Evolutionary conservation across 208 protist species (phyloP).

Genomic region (Wallacemonas collosoma): DNA sequence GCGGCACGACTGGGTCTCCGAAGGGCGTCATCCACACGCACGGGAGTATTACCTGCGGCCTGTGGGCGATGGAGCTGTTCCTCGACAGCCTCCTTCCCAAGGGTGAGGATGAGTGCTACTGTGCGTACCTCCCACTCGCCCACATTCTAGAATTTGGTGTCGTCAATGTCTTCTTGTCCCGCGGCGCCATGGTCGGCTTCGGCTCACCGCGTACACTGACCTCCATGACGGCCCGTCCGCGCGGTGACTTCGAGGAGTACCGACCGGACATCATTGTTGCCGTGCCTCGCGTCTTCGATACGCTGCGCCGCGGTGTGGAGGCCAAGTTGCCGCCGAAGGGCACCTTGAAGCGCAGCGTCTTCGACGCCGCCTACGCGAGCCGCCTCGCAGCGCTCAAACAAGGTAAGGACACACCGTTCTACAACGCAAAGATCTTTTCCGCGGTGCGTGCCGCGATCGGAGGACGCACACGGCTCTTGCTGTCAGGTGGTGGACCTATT

Average conservation of each 20-base stretch:
- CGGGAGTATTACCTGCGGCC: slow-evolving; percentile 55
- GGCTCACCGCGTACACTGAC: slow-evolving; percentile 78
- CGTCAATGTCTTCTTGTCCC: slow-evolving; percentile 66
- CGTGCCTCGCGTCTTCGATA: slow-evolving; percentile 90
- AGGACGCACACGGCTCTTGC: slow-evolving; percentile 48
- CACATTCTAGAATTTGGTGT: slow-evolving; percentile 93
- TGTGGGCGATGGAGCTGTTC: slow-evolving; percentile 51
- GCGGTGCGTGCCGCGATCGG: slow-evolving; percentile 54
- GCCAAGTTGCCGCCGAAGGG: slow-evolving; percentile 57
- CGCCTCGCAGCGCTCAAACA: slow-evolving; percentile 59
- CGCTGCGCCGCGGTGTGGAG: slow-evolving; percentile 73
- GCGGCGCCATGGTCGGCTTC: slow-evolving; percentile 76
- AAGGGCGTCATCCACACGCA: slow-evolving; percentile 91
- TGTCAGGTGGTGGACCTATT: slow-evolving; percentile 82
- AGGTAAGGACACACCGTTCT: slow-evolving; percentile 84
- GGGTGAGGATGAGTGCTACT: slow-evolving; percentile 56
- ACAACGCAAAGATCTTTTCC: slow-evolving; percentile 78
- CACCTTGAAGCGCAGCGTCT: slow-evolving; percentile 65
- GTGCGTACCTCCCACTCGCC: slow-evolving; percentile 91
- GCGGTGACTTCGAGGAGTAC: slow-evolving; percentile 84
- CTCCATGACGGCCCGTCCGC: slow-evolving; percentile 61
- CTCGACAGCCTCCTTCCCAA: slow-evolving; percentile 27
- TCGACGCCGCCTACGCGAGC: slow-evolving; percentile 65
- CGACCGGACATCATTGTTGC: slow-evolving; percentile 62
- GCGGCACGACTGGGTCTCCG: slow-evolving; percentile 88